Conservation (phyloP, 2,329 filamentous ascomycete species). For the Xylariaceae sp. region DNA sequence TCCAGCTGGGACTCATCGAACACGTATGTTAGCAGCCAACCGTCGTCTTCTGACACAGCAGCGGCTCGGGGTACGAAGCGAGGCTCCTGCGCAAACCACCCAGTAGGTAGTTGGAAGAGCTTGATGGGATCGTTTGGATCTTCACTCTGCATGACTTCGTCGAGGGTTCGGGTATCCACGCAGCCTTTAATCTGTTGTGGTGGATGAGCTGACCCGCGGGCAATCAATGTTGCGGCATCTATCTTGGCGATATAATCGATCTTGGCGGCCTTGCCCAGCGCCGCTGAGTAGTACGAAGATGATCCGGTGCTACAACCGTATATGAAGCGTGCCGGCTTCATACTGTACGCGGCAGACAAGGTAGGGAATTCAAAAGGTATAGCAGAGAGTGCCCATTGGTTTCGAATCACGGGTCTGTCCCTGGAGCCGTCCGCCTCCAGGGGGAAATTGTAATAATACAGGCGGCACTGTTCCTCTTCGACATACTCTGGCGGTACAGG, state of each 20-base stretch:
- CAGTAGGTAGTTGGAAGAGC: constrained; percentile 56
- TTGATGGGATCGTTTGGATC: constrained; percentile 52
- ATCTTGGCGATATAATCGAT: constrained; percentile 63
- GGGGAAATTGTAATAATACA: constrained; percentile 65
- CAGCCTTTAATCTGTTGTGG: constrained; percentile 53
- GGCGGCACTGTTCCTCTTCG: constrained; percentile 62
- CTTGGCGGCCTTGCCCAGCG: constrained; percentile 60
- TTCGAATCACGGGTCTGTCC: constrained; percentile 38
- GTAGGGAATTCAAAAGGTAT: constrained; percentile 68
- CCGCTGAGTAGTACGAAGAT: constrained; percentile 50
- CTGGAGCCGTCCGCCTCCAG: constrained; percentile 27
- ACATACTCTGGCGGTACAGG: constrained; percentile 31
- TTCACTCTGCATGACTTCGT: constrained; percentile 43
- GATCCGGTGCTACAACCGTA: constrained; percentile 63
- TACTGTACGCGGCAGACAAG: constrained; percentile 48
- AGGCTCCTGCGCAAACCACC: constrained; percentile 63
- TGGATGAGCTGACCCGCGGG: constrained; percentile 40
- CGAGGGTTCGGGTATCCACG: constrained; percentile 53
- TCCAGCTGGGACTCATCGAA: constrained; percentile 65
- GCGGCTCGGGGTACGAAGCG: constrained; percentile 53
- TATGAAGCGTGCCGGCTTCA: constrained; percentile 55
- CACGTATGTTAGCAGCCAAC: constrained; percentile 64
- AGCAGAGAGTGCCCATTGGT: constrained; percentile 61
- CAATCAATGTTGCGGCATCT: constrained; percentile 50
- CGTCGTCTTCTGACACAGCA: constrained; percentile 54